Conservation (phyloP, 2,329 filamentous ascomycete species). For the Talaromyces pinophilus region DNA sequence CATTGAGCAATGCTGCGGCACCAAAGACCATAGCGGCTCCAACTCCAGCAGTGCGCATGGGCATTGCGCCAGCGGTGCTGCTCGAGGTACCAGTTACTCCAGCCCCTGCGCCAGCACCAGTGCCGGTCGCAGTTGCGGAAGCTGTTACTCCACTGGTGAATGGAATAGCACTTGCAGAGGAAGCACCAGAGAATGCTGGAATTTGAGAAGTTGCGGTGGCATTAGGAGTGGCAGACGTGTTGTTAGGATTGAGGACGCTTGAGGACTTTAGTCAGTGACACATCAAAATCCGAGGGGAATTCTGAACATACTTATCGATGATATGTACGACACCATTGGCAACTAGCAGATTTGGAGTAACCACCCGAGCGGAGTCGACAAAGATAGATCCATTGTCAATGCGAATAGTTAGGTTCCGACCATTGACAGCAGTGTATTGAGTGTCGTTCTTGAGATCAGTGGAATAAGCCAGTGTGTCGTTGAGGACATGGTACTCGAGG, state of each 20-base stretch:
- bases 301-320: conserved; percentile 18
- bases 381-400: conserved; percentile 19
- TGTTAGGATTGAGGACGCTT: conserved; percentile 20
- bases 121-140: conserved; percentile 2
- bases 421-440: background rate
- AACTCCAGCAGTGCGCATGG: conserved; percentile 8
- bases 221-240: conserved; percentile 16
- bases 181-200: conserved; percentile 12
- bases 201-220: conserved; percentile 11
- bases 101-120: conserved; percentile 11
- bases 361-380: conserved; percentile 12
- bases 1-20: conserved; percentile 17
- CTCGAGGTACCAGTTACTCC: background rate
- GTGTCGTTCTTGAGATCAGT: conserved; percentile 12
- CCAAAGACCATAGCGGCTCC: conserved; percentile 14
- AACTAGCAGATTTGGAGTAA: conserved; percentile 12
- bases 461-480: conserved; percentile 14
- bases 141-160: conserved; percentile 14
- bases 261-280: background rate
- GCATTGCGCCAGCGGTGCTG: conserved; percentile 8
- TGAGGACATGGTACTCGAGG: conserved; percentile 17
- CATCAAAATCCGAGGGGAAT: background rate
- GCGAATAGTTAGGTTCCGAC: conserved; percentile 6
- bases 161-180: conserved; percentile 11
- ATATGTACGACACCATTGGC: conserved; percentile 20